These are phyloP conservation scores for Mycena haematopus DNA, from an alignment of 768 basidiomycete genomes.

Conservation along the genomic window DNA sequence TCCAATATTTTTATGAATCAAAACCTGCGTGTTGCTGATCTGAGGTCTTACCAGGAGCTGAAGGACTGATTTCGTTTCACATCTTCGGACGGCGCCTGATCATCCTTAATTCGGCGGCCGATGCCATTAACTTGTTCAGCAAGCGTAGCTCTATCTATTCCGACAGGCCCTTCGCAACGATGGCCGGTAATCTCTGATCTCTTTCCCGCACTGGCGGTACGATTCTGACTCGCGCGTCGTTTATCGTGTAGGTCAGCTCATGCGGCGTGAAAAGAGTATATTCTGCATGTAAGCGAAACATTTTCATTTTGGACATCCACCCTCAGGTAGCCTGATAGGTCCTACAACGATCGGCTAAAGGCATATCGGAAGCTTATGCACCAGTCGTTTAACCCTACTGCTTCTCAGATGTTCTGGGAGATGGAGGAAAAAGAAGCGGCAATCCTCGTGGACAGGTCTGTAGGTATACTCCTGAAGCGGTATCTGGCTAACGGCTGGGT, in stretches of 20 bases:
- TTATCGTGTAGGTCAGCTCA: background rate
- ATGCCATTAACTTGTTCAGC: conserved; percentile 40
- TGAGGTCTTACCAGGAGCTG: background rate
- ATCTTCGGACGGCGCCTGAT: conserved; percentile 46
- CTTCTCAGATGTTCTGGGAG: conserved; percentile 23
- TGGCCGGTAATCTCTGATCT: conserved; percentile 1
- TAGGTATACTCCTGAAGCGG: background rate
- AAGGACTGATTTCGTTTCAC: conserved; percentile 32
- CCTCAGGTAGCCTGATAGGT: background rate
- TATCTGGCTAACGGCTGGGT: background rate
- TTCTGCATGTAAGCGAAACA: conserved; percentile 23
- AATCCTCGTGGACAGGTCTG: conserved; percentile 20
- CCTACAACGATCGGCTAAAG: conserved; percentile 30
- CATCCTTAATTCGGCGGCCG: conserved; percentile 39
- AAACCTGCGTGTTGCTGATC: background rate
- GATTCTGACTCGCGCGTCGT: background rate
- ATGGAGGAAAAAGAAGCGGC: conserved; percentile 22
- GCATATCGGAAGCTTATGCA: conserved; percentile 29
- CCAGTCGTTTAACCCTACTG: conserved; percentile 24
- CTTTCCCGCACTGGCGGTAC: too few species aligned
- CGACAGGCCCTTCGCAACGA: conserved; percentile 38
- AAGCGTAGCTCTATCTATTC: conserved; percentile 48
- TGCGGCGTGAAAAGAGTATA: conserved; percentile 30
- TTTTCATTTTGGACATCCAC: background rate
- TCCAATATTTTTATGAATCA: background rate